These are phyloP conservation scores for Codiaeum variegatum DNA, from an alignment of 441 rosid species.

Conservation along the genomic window DNA sequence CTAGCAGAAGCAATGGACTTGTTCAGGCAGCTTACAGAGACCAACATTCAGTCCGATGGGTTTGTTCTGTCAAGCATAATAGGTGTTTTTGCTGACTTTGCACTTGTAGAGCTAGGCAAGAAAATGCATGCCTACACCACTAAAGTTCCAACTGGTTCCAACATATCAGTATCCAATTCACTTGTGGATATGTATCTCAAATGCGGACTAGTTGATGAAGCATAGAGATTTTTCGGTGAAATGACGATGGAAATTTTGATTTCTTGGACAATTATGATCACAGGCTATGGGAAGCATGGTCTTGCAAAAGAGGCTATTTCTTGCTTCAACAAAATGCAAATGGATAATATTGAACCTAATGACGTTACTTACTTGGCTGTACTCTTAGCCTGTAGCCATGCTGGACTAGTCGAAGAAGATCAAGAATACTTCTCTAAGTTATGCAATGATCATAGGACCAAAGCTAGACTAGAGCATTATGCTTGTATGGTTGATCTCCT, in stretches of 20 bases:
- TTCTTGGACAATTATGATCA: slow-evolving; percentile 87
- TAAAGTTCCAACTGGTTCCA: slow-evolving; percentile 62
- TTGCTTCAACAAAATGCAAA: slow-evolving; percentile 51
- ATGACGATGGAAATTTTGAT: slow-evolving; percentile 61
- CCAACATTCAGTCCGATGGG: slow-evolving; percentile 39
- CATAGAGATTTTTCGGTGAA: slow-evolving; percentile 50
- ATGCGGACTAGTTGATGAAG: slow-evolving; percentile 66
- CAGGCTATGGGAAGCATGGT: slow-evolving; percentile 88
- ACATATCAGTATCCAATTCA: slow-evolving; percentile 63
- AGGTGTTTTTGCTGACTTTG: slow-evolving; percentile 80
- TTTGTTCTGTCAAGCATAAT: slow-evolving; percentile 69
- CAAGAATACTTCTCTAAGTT: slow-evolving; percentile 49
- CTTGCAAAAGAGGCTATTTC: slow-evolving; percentile 57
- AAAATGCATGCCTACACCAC: slow-evolving; percentile 66
- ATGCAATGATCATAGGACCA: slow-evolving; percentile 32
- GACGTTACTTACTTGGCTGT: slow-evolving; percentile 72
- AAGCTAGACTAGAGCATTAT: slow-evolving; percentile 71
- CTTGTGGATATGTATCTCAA: slow-evolving; percentile 84
- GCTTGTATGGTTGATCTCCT: slow-evolving; percentile 85
- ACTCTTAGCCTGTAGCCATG: slow-evolving; percentile 86
- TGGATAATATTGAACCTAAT: slow-evolving; percentile 55
- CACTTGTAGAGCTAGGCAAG: slow-evolving; percentile 74
- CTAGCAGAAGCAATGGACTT: slow-evolving; percentile 58
- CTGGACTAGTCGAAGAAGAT: slow-evolving; percentile 65
- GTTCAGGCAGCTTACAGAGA: slow-evolving; percentile 53